A percentile compares a stretch with the other conserved stretches of the same genome.
These are phyloP conservation scores for Fraxinus baroniana DNA, from an alignment of 305 asterid genomes.

Conservation along the genomic window DNA sequence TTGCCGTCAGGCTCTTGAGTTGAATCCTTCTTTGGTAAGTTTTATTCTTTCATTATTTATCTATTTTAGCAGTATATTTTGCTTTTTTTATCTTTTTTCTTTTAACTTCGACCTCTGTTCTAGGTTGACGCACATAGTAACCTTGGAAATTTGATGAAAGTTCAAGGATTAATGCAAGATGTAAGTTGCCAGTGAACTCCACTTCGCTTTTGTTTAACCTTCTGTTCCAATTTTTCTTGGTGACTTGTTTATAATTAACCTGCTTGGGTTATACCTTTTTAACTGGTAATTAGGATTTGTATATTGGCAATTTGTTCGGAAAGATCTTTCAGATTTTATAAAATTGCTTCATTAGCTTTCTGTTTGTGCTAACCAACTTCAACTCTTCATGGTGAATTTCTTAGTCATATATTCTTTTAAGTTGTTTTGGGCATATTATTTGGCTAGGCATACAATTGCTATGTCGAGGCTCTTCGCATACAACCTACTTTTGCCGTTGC, in stretches of 20 bases:
- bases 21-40: constrained; percentile 72
- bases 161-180: constrained; percentile 93
- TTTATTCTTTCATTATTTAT: constrained; percentile 8
- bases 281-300: not conserved
- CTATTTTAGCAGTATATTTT: not conserved
- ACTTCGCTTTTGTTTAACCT: not conserved
- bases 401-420: constrained; percentile 9
- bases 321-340: not conserved
- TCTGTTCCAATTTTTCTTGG: not conserved
- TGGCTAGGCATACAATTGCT: constrained; percentile 84
- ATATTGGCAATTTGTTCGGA: not conserved
- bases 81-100: constrained; percentile 12
- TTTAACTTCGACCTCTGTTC: constrained; percentile 16
- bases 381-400: constrained; percentile 8
- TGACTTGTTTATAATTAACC: not conserved
- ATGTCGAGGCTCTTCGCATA: constrained; percentile 82
- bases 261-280: not conserved
- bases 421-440: constrained; percentile 7
- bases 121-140: constrained; percentile 99
- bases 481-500: constrained; percentile 98
- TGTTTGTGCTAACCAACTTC: not conserved
- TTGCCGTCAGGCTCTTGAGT: constrained; percentile 91
- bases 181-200: constrained; percentile 32
- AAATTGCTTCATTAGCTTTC: constrained; percentile 8
- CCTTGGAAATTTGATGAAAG: constrained; percentile 98